Conservation (phyloP, 2,329 filamentous ascomycete genomes). For the Thielaviopsis cerberus region DNA sequence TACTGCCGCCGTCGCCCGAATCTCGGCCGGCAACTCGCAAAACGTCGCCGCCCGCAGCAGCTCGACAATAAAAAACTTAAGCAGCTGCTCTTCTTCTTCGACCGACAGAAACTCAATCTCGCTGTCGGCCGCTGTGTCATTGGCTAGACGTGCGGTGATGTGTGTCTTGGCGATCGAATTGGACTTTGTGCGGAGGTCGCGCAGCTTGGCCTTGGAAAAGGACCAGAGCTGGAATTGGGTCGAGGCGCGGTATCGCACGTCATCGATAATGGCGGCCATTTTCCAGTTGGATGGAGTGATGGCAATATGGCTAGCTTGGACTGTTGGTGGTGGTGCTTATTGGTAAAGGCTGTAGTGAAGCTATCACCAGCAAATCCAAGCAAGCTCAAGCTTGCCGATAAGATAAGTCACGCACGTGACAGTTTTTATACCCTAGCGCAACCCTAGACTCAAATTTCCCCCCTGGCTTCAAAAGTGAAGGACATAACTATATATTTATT, state of each 20-base stretch:
- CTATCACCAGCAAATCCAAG: too few relatives aligned
- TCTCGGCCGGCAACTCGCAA: constrained; percentile 17
- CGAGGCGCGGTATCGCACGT: constrained; percentile 74
- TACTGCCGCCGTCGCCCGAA: constrained; percentile 55
- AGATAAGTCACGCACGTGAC: not conserved
- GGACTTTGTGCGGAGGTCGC: constrained; percentile 54
- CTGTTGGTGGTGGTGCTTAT: too few relatives aligned
- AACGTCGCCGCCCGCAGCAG: constrained; percentile 38
- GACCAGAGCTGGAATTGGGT: constrained; percentile 90
- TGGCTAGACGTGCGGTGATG: constrained; percentile 34
- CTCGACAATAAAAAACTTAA: constrained; percentile 55
- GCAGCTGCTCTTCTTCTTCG: constrained; percentile 63
- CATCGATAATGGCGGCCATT: constrained; percentile 34
- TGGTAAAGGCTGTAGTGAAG: too few relatives aligned
- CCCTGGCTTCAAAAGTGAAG: too few relatives aligned
- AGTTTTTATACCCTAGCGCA: not conserved
- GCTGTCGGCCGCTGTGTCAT: constrained; percentile 16
- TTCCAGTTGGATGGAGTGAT: not conserved
- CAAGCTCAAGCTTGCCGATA: too few relatives aligned
- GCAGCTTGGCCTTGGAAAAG: constrained; percentile 57
- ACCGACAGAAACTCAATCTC: constrained; percentile 57
- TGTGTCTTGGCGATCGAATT: constrained; percentile 52
- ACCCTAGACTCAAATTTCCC: too few relatives aligned
- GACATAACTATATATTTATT: too few relatives aligned
- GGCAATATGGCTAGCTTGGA: too few relatives aligned